Conservation (phyloP, 805 yeast genomes). For the Sugiyamaella qingdaonensis region DNA sequence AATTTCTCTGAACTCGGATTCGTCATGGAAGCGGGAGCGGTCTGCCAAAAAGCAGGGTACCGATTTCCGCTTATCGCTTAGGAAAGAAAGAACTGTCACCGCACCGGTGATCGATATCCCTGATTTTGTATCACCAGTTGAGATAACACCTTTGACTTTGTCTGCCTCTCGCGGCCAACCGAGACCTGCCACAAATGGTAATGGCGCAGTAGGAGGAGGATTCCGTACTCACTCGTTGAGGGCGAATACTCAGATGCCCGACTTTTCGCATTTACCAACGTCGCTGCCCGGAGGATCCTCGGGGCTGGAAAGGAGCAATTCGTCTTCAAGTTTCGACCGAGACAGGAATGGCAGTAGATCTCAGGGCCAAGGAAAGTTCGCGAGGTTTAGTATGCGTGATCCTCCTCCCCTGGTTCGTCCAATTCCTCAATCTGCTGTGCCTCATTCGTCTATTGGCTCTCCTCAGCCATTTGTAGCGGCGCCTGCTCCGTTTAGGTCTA, state of each 20-base stretch:
- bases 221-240: slow-evolving; percentile 15
- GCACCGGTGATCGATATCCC: neutral
- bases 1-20: slow-evolving; percentile 23
- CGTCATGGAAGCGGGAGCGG: slow-evolving; percentile 24
- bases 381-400: slow-evolving; percentile 8
- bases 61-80: slow-evolving; percentile 11
- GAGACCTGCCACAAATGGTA: neutral
- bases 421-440: neutral
- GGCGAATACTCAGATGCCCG: slow-evolving; percentile 5
- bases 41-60: neutral
- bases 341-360: neutral
- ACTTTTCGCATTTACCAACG: slow-evolving; percentile 4
- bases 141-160: neutral
- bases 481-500: slow-evolving; percentile 24
- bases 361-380: neutral
- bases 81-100: slow-evolving; percentile 4
- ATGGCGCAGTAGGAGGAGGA: neutral
- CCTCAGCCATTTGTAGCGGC: neutral
- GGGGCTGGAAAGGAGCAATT: slow-evolving; percentile 1
- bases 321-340: slow-evolving; percentile 14
- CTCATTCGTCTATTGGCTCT: neutral
- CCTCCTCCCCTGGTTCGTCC: neutral
- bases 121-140: neutral
- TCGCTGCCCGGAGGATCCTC: neutral
- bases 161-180: slow-evolving; percentile 6